Evolutionary conservation across 345 rosid genomes (phyloP).

Genomic region (Hevea brasiliensis): DNA sequence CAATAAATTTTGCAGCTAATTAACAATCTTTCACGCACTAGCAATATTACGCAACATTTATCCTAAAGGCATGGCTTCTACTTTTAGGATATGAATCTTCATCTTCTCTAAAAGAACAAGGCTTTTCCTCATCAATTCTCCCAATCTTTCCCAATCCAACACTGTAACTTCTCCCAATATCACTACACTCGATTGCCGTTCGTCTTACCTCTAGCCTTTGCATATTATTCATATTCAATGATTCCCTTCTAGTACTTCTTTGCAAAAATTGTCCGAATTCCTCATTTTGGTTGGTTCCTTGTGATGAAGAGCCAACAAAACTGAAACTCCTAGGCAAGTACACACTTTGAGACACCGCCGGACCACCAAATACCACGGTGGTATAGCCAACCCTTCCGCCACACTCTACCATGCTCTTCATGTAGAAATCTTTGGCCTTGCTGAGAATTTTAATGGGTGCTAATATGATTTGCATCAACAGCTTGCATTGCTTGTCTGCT

Average conservation of each 20-base stretch:
- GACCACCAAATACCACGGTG: not conserved
- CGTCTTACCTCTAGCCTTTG: not conserved
- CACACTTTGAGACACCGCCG: not conserved
- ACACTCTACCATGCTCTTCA: constrained; percentile 22
- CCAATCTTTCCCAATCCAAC: constrained; percentile 9
- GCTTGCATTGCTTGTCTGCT: constrained; percentile 14
- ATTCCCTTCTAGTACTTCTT: not conserved
- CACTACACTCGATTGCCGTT: not conserved
- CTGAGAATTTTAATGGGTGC: constrained; percentile 19
- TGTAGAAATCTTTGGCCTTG: constrained; percentile 28
- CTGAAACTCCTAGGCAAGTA: constrained; percentile 18
- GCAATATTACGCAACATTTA: too few species aligned
- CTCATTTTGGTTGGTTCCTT: not conserved
- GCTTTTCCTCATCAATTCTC: not conserved
- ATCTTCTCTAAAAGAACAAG: constrained; percentile 4
- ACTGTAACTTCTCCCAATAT: constrained; percentile 1
- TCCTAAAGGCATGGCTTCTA: not conserved
- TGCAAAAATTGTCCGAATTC: not conserved
- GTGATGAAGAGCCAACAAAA: not conserved
- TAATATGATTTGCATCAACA: constrained; percentile 8
- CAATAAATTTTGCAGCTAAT: too few species aligned
- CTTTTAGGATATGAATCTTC: not conserved
- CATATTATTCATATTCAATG: not conserved
- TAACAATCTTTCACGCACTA: too few species aligned
- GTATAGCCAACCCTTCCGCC: constrained; percentile 9